A percentile compares a stretch with the other conserved stretches of the same genome.
These are phyloP conservation scores for Epichloe hybrida DNA, from an alignment of 2,329 filamentous ascomycete genomes.

Conservation along the genomic window DNA sequence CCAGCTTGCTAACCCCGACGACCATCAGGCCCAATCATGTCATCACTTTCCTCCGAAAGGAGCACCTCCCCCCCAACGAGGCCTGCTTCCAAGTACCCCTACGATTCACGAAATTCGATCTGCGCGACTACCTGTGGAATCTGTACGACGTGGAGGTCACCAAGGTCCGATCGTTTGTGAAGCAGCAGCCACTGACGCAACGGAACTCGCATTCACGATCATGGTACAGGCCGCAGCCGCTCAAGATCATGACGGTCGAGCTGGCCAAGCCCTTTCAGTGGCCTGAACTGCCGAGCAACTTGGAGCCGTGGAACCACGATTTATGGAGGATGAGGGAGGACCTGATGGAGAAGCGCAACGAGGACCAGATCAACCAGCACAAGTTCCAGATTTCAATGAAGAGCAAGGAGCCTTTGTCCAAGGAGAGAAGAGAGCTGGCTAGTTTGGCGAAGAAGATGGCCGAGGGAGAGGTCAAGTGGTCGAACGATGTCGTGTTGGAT, in stretches of 20 bases:
- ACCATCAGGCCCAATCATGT: slow-evolving; percentile 60
- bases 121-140: slow-evolving; percentile 88
- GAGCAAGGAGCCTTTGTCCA: slow-evolving; percentile 27
- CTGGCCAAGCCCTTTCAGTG: slow-evolving; percentile 78
- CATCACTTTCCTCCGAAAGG: slow-evolving; percentile 62
- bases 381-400: slow-evolving; percentile 23
- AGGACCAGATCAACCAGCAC: slow-evolving; percentile 19
- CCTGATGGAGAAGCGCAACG: slow-evolving; percentile 27
- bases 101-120: slow-evolving; percentile 87
- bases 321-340: slow-evolving; percentile 40
- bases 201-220: slow-evolving; percentile 34
- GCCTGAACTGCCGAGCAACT: slow-evolving; percentile 55
- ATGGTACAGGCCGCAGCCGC: slow-evolving; percentile 55
- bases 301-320: slow-evolving; percentile 50
- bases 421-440: slow-evolving; percentile 37
- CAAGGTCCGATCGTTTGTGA: slow-evolving; percentile 64
- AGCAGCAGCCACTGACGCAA: slow-evolving; percentile 45
- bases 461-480: slow-evolving; percentile 48
- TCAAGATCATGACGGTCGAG: slow-evolving; percentile 93
- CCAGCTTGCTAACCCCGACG: not conserved
- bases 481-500: slow-evolving; percentile 30
- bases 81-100: slow-evolving; percentile 86
- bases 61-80: slow-evolving; percentile 63
- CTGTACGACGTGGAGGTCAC: slow-evolving; percentile 64
- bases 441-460: slow-evolving; percentile 51